These are phyloP conservation scores for Iris macrosiphon DNA, from an alignment of 106 monocot species.

Conservation along the genomic window DNA sequence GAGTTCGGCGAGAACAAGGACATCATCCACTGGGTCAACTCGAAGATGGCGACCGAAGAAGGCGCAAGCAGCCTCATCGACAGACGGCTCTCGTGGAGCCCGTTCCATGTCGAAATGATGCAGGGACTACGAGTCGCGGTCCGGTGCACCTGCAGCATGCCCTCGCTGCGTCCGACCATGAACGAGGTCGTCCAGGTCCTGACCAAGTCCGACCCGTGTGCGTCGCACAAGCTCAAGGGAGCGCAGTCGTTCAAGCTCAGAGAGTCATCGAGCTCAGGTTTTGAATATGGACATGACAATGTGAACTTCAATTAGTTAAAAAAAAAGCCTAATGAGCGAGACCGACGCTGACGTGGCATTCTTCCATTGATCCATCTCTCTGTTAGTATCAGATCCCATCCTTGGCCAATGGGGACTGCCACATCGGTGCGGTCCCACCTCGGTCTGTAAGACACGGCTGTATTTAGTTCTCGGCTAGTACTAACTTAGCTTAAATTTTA, in stretches of 20 bases:
- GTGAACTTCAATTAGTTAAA: too few relatives aligned
- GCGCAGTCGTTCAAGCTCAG: slow-evolving; percentile 1
- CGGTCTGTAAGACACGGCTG: too few relatives aligned
- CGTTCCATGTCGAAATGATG: slow-evolving; percentile 77
- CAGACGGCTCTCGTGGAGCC: slow-evolving; percentile 33
- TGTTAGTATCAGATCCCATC: too few relatives aligned
- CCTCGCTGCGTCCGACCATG: slow-evolving; percentile 75
- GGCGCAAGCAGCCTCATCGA: slow-evolving; percentile 56
- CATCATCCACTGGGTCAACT: slow-evolving; percentile 64
- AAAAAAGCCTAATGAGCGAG: too few relatives aligned
- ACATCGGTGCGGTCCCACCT: too few relatives aligned
- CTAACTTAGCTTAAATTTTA: too few relatives aligned
- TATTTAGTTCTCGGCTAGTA: too few relatives aligned
- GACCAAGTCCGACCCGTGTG: slow-evolving; percentile 37
- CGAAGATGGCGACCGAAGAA: slow-evolving; percentile 41
- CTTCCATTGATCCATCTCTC: too few relatives aligned
- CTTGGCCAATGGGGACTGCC: too few relatives aligned
- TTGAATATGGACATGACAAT: neutral
- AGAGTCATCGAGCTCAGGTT: slow-evolving; percentile 2
- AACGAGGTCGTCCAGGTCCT: slow-evolving; percentile 82
- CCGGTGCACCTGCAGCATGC: slow-evolving; percentile 62
- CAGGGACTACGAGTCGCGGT: slow-evolving; percentile 54
- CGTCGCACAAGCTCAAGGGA: slow-evolving; percentile 35
- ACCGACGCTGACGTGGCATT: too few relatives aligned
- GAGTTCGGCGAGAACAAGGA: slow-evolving; percentile 86